Evolutionary conservation across 2,329 filamentous ascomycete species (phyloP).

Genomic region (Microcyclospora pomicola): DNA sequence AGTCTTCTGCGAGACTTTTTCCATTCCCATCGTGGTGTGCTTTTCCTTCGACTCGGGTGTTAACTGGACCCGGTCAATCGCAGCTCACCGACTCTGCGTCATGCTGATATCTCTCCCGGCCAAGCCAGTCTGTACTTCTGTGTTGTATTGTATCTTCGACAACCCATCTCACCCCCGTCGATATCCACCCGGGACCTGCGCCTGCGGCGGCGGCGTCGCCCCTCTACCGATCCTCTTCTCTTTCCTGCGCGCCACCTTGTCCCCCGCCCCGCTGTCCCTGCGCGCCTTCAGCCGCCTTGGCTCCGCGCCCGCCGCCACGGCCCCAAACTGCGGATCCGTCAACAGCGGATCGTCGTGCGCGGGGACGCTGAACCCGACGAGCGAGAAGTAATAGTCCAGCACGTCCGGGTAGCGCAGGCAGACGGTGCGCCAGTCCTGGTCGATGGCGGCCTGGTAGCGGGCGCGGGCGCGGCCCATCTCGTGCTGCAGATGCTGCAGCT

Average conservation of each 20-base stretch:
- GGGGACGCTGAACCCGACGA: constrained; percentile 54
- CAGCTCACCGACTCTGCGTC: too few species aligned
- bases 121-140: too few species aligned
- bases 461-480: constrained; percentile 52
- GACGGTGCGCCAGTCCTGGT: constrained; percentile 63
- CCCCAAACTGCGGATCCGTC: constrained; percentile 21
- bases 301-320: constrained; percentile 9
- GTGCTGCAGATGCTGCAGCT: constrained; percentile 27
- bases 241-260: constrained; percentile 11
- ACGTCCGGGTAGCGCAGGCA: constrained; percentile 68
- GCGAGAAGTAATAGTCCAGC: constrained; percentile 64
- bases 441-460: constrained; percentile 57
- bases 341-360: constrained; percentile 34
- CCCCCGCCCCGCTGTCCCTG: constrained; percentile 14
- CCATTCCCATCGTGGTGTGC: too few species aligned
- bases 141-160: too few species aligned
- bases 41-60: too few species aligned
- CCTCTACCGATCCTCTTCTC: constrained; percentile 11
- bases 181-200: constrained; percentile 8
- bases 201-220: constrained; percentile 12
- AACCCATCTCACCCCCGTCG: background rate
- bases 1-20: too few species aligned
- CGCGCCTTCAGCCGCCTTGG: constrained; percentile 21
- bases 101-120: too few species aligned
- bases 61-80: too few species aligned